Evolutionary conservation across 148 eudicot species (phyloP), one percentile per base, ranked within the genome.

Genomic region (Rhododendron kiyosumense): DNA sequence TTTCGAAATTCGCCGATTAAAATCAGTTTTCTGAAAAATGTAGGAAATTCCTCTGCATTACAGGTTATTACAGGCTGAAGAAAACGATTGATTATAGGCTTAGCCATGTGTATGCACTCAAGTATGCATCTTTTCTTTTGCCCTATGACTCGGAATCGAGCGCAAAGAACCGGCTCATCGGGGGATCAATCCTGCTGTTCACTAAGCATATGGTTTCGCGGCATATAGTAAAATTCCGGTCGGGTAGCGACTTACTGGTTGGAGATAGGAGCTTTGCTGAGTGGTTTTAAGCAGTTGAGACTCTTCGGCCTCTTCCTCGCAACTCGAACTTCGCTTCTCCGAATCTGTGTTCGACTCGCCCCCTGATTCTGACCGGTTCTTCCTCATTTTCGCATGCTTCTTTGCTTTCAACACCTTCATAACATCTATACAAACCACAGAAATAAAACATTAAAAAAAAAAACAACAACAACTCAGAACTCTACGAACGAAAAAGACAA

Each of bases 381-480:
- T 92, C 93, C 91, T 95, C 91, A 89, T 92, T 86, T 92, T 95
- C 32, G 95, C 99, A 49, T 89, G 46, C 88, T 86, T 94, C 92
- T 95, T 97, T 12, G 96, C 99, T 85, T 90, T 84, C 48, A 97
- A 63, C 59, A 95, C 98, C 86, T 93, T 93, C 93, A 93, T 89
- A 79, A 97, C 99, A 91, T 97, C 99, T 97, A 91, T 2, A 71
- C 32, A 24, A 67, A 67, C 74, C 74, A 11, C 38, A 32, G 38
- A 30, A 4, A n/a, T n/a, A 45, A 78, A 63, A 75, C 61, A 73
- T 54, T 77, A 45, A 41, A 41, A 0, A 48, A 36, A 71, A 38
- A 43, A 83, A 36, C 7, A 45, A 1, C 1, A 43, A 46, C 34
- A 20, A 18, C 49, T 71, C 76, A 32, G 48, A 73, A 57, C 81